These are phyloP conservation scores for Entelexis sorbosivorans DNA, from an alignment of 1,139 yeast genomes.

Conservation along the genomic window DNA sequence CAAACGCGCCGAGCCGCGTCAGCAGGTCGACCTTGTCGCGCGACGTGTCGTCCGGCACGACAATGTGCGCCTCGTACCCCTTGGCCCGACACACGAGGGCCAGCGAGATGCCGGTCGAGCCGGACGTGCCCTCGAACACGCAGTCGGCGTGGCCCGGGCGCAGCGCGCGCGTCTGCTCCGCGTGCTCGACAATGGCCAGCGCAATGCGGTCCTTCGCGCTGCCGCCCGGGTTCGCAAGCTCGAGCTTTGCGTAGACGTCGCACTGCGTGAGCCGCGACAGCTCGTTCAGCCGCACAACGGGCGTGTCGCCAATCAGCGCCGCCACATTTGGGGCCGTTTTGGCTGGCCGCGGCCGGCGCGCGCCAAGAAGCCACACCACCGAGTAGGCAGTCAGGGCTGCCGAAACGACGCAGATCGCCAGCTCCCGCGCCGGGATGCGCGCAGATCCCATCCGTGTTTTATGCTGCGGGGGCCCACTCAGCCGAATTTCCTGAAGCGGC, in stretches of 20 bases:
- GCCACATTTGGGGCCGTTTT: constrained; percentile 35
- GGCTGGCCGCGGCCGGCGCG: not conserved
- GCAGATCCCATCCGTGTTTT: not conserved
- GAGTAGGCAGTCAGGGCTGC: not conserved
- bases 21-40: constrained; percentile 65
- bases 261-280: constrained; percentile 69
- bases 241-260: constrained; percentile 76
- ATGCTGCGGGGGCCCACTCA: not conserved
- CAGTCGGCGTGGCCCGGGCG: constrained; percentile 51
- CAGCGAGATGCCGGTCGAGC: constrained; percentile 89
- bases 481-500: too few relatives aligned
- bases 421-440: not conserved
- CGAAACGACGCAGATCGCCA: not conserved
- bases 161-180: constrained; percentile 50
- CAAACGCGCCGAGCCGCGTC: constrained; percentile 64
- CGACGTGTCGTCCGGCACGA: constrained; percentile 92
- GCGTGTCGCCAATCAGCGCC: constrained; percentile 80
- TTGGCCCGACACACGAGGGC: constrained; percentile 79
- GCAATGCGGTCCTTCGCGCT: constrained; percentile 95
- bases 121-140: constrained; percentile 88
- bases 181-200: constrained; percentile 60
- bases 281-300: constrained; percentile 65
- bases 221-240: constrained; percentile 84
- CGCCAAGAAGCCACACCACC: not conserved
- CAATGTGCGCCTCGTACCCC: constrained; percentile 84